Base-by-base conservation (phyloP, 768 basidiomycete species). In the Amylocystis lapponica region DNA sequence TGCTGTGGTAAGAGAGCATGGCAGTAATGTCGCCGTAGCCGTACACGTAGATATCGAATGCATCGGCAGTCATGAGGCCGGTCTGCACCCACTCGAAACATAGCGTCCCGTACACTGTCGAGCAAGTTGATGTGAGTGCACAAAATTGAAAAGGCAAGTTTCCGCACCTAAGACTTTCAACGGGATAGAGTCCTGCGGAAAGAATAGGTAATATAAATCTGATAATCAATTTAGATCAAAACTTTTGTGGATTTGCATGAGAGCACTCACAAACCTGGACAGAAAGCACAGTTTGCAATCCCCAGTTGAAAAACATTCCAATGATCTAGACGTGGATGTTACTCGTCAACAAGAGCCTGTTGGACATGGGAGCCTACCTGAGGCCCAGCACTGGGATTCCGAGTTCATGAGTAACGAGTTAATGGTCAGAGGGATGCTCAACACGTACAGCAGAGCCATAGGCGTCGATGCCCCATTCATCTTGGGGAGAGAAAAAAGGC, bases 21-120 rank as follows among this genome's bases (percentile, higher is more conserved):
- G 14, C 16, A 5, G 10, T 30, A 8, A 17, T 20, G 29, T 48
- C 17, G 5, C 47, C 47, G 25, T 39, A 43, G 14, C 23, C 14
- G 16, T 31, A 47, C 1, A 47, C 27, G 16, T 42, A 43, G 6
- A 16, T 14, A 6, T 47, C 35, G 20, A 36, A 42, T 6, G 27
- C 23, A 23, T 32, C 25, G 17, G 16, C 30, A 6, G 41, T 36
- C 8, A 37, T 7, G 2, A 47, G 36, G 8, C 33, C 32, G 4
- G 46, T 47, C 25, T 47, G 46, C 3, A 41, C 39, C 30, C 38
- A 40, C 23, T 47, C 45, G 6, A 41, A 30, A 23, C 31, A 21
- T 16, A 47, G 37, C 4, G 41, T 32, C 12, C 14, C 40, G 39
- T 47, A 47, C 25, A 47, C 45, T 47, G 34, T 5, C 10, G 16